Percentiles rank a stretch among this genome's conserved stretches.
Conservation (phyloP, 495 filamentous ascomycete genomes). For the Neurospora pannonica region DNA sequence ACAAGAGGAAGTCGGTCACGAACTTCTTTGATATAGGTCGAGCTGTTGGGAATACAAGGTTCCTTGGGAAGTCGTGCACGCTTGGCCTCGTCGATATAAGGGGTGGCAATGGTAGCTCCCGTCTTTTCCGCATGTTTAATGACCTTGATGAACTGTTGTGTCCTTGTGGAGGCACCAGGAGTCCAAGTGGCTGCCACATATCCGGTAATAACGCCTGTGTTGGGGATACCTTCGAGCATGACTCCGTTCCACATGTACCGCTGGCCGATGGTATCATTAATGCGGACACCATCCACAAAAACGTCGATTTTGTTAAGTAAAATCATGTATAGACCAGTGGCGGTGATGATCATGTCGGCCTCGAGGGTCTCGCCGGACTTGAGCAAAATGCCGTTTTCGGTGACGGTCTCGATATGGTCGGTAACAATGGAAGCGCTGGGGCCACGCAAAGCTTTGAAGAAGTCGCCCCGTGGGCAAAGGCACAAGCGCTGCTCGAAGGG, state of each 20-base stretch:
- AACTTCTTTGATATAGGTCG: conserved; percentile 25
- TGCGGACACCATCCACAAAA: conserved; percentile 44
- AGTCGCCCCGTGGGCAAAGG: conserved; percentile 61
- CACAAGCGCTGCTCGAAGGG: conserved; percentile 71
- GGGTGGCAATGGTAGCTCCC: conserved; percentile 22
- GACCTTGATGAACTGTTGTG: conserved; percentile 25
- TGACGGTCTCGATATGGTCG: conserved; percentile 56
- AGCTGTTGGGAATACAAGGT: conserved; percentile 18
- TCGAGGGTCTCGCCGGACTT: conserved; percentile 46
- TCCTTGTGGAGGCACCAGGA: conserved; percentile 30
- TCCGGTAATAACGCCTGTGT: conserved; percentile 25
- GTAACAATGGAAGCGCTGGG: conserved; percentile 57
- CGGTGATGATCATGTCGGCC: conserved; percentile 66
- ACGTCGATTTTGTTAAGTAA: conserved; percentile 43
- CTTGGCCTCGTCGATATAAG: conserved; percentile 12
- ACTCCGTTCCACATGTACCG: conserved; percentile 44
- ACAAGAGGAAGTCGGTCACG: conserved; percentile 21
- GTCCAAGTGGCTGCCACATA: conserved; percentile 53
- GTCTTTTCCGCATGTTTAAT: conserved; percentile 27
- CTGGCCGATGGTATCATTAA: conserved; percentile 43
- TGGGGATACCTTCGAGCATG: conserved; percentile 34
- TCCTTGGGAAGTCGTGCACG: conserved; percentile 7
- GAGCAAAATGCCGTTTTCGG: conserved; percentile 47
- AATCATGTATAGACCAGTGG: conserved; percentile 57
- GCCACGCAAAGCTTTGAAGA: conserved; percentile 50